These are phyloP conservation scores for Citrullus mucosospermus DNA, from an alignment of 306 rosid genomes.

Conservation along the genomic window DNA sequence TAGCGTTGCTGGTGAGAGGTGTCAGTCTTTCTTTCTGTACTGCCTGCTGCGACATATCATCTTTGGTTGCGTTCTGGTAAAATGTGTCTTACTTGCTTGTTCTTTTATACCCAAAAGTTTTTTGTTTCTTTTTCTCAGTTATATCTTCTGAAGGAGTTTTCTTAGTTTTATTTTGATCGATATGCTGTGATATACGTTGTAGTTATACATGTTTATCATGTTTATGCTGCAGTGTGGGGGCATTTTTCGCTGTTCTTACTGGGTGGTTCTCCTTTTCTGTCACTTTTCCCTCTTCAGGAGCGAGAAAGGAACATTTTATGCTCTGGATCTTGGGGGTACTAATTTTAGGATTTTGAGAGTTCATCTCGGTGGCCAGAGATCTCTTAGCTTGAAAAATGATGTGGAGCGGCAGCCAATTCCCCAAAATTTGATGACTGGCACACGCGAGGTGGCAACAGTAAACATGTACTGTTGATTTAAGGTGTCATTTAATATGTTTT, in stretches of 20 bases:
- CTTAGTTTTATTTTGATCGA: slow-evolving; percentile 2
- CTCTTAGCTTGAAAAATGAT: slow-evolving; percentile 35
- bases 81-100: slow-evolving; percentile 5
- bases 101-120: background rate
- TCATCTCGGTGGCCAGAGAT: slow-evolving; percentile 50
- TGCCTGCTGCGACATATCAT: background rate
- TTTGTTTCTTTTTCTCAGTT: background rate
- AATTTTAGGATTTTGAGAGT: slow-evolving; percentile 80
- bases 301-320: slow-evolving; percentile 74
- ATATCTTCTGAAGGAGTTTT: background rate
- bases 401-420: slow-evolving; percentile 67
- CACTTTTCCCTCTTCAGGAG: slow-evolving; percentile 31
- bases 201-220: background rate
- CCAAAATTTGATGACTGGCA: slow-evolving; percentile 53
- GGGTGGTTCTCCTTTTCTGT: slow-evolving; percentile 5
- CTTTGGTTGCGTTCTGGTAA: background rate
- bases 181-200: background rate
- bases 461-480: slow-evolving; percentile 1
- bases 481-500: background rate
- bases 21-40: background rate
- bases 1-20: background rate
- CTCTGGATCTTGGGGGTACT: slow-evolving; percentile 85
- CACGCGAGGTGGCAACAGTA: slow-evolving; percentile 43
- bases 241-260: slow-evolving; percentile 1
- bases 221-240: slow-evolving; percentile 2